Evolutionary conservation across 23 red algal species (phyloP), one percentile per base, ranked within the genome.

Genomic region (Gracilaria gracilis): DNA sequence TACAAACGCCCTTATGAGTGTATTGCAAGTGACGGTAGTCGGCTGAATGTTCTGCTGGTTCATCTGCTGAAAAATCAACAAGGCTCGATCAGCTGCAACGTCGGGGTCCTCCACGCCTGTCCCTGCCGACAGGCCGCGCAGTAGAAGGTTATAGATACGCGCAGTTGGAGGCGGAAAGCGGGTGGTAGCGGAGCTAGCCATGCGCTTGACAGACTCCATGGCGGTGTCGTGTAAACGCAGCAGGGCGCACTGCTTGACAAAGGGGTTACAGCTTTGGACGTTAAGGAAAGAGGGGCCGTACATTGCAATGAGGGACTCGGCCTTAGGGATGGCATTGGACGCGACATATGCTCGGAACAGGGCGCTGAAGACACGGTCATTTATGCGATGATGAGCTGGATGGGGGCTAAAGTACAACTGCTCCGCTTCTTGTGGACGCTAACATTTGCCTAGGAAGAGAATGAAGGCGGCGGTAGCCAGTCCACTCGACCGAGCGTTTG

Each of bases 21-120:
- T 75, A 38, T 91, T 91, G 55, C 75, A 83, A 15, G 88, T 92
- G 24, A 92, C 66, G 5, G 79, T 76, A 12, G 88, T 92, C 8
- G 88, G 76, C 8, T 50, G 72, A 83, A 92, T 92, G 23, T 76
- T 61, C 42, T 73, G 79, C 0, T 67, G 25, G 21, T 82, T 75
- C 88, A 92, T 92, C 53, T 83, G 58, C 2, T 71, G 23, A 1
- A 92, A 47, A 42, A 92, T 62, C 54, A 57, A 59, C 61, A 75
- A 38, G 14, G 76, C 76, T 31, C 77, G 76, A 49, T 92, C 79
- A 4, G 79, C 66, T 9, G 77, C 76, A 28, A 92, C 88, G 57
- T 89, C 19, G 1, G 51, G 72, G 44, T 80, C 86, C 59, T 80
- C 86, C 23, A 59, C 57, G 20, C 58, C 86, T 1, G 86, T 65